Evolutionary conservation across 2,329 filamentous ascomycete species (phyloP), one percentile per base, ranked within the genome.

Genomic region (Davidsoniella neocaledoniae): DNA sequence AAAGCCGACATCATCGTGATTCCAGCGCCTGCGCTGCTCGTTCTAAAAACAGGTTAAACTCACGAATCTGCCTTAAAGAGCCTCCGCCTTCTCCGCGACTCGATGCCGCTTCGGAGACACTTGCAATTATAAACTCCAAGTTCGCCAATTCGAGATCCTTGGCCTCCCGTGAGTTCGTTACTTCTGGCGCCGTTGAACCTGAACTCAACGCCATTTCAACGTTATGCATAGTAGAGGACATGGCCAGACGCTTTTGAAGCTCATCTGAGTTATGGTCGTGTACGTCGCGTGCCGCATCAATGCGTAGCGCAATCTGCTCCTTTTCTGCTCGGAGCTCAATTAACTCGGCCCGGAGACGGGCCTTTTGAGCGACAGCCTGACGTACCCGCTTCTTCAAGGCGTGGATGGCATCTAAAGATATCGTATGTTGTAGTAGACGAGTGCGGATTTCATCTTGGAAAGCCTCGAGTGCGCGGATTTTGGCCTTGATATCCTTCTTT

Each of bases 41-140:
- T 59, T 81, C 78, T 45, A 82, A 63, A 55, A 81, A 77, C 29
- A 68, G 69, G 55, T 81, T 82, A 57, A 81, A 81, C 44, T 76
- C 71, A 53, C 64, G 70, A 49, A 81, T 69, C 58, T 76, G 72
- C 52, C 66, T 68, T 54, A 81, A 63, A 4, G 72, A 62, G 2
- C 74, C 74, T 19, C 74, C 74, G 1, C 66, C 65, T 7, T 66
- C 64, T 47, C 70, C 68, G 17, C 62, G 62, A 38, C 65, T 69
- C 56, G 72, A 74, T 2, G 72, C 71, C 57, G 77, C 68, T 37
- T 71, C 68, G 0, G 72, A 66, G 4, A 81, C 63, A 23, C 67
- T 67, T n/a, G 72, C 70, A 29, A 80, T 65, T 7, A 72, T 59
- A 33, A 80, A 61, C 57, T 80, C 76, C 0, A 78, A 66, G 40